Evolutionary conservation across 2,329 filamentous ascomycete species (phyloP).

Genomic region (Stagonosporopsis cucurbitacearum): DNA sequence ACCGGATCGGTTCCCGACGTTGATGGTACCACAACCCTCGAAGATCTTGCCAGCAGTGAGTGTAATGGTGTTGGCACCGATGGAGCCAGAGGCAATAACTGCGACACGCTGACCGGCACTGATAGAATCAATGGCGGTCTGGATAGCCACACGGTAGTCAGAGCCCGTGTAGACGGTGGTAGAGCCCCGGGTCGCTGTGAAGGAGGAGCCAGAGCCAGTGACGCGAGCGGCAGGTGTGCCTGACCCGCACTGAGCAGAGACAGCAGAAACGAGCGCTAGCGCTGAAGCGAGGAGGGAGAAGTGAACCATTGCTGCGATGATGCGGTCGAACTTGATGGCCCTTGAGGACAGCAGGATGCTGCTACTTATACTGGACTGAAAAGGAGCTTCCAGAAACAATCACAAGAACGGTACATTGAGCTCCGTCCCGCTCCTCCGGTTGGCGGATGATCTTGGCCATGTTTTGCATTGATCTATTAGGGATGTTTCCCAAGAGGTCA

Average conservation of each 20-base stretch:
- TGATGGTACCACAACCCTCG: slow-evolving; percentile 65
- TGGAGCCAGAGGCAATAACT: slow-evolving; percentile 62
- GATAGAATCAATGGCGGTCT: slow-evolving; percentile 61
- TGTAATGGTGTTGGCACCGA: slow-evolving; percentile 60
- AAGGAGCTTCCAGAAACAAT: background rate
- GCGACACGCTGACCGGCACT: slow-evolving; percentile 60
- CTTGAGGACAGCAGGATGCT: background rate
- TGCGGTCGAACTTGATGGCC: background rate
- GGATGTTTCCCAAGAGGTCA: background rate
- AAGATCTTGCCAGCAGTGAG: slow-evolving; percentile 63
- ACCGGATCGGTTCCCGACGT: slow-evolving; percentile 52
- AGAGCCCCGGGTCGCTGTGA: slow-evolving; percentile 55
- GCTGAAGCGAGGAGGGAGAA: slow-evolving; percentile 49
- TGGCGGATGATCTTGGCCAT: slow-evolving; percentile 11
- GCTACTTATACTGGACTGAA: slow-evolving; percentile 3
- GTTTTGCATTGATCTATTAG: slow-evolving; percentile 9
- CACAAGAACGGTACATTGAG: background rate
- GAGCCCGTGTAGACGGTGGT: slow-evolving; percentile 59
- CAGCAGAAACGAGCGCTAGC: slow-evolving; percentile 51
- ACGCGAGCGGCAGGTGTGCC: slow-evolving; percentile 57
- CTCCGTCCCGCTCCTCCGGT: slow-evolving; percentile 1
- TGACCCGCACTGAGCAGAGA: slow-evolving; percentile 57
- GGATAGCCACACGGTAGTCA: slow-evolving; percentile 62
- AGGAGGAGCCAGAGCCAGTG: slow-evolving; percentile 56
- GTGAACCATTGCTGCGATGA: slow-evolving; percentile 42